Conservation (phyloP, 2,329 filamentous ascomycete species). For the Penicillium sp. region DNA sequence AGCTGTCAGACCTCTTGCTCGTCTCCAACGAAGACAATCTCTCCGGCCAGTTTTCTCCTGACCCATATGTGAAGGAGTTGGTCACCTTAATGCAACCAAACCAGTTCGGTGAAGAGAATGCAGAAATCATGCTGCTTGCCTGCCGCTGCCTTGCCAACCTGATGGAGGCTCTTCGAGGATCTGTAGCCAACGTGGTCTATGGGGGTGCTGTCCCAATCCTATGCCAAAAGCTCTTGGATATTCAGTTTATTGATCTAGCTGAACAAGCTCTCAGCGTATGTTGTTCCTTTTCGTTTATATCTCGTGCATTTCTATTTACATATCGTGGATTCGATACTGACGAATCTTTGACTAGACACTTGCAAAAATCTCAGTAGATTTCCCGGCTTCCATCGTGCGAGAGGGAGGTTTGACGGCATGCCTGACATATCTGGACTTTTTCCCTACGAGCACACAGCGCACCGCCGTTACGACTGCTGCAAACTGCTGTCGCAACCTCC, state of each 20-base stretch:
- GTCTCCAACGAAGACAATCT: slow-evolving; percentile 97
- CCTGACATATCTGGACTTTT: slow-evolving; percentile 93
- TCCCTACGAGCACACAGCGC: slow-evolving; percentile 92
- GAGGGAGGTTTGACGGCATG: slow-evolving; percentile 96
- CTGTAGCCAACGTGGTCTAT: slow-evolving; percentile 93
- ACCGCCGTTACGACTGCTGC: slow-evolving; percentile 96
- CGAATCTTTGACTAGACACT: slow-evolving; percentile 59
- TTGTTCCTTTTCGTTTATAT: slow-evolving; percentile 12
- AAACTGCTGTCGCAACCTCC: slow-evolving; percentile 96
- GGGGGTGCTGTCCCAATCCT: slow-evolving; percentile 93
- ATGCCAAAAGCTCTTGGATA: slow-evolving; percentile 92
- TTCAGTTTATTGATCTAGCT: slow-evolving; percentile 94
- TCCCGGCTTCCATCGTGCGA: slow-evolving; percentile 89
- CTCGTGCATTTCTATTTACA: background rate
- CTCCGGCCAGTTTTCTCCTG: slow-evolving; percentile 89
- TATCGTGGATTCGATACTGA: background rate
- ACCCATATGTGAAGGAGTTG: slow-evolving; percentile 92
- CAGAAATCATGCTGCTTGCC: slow-evolving; percentile 94
- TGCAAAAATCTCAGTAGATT: slow-evolving; percentile 96
- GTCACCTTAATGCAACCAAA: slow-evolving; percentile 88
- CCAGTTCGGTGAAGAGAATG: slow-evolving; percentile 84
- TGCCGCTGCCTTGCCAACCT: slow-evolving; percentile 94
- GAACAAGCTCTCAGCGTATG: slow-evolving; percentile 86
- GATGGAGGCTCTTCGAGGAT: slow-evolving; percentile 93
- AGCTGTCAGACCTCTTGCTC: slow-evolving; percentile 87